phyloP scores from a whole-genome alignment of 192 early-diverging fungal genomes.

The Coemansia sp. region DNA sequence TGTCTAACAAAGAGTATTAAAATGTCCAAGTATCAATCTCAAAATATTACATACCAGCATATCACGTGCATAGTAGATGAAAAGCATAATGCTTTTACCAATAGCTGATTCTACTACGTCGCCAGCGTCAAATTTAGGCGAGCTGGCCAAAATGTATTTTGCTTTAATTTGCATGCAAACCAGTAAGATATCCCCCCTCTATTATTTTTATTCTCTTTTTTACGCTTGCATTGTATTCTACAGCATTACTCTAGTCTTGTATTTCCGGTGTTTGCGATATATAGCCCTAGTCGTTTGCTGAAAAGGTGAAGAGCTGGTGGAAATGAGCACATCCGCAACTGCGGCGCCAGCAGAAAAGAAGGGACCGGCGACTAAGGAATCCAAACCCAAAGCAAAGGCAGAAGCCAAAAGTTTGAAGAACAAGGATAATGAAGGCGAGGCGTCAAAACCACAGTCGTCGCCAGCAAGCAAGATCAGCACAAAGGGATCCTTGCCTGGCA shows the following conservation, averaged over 20 bases:
- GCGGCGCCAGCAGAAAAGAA: conserved; percentile 4
- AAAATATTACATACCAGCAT: background rate
- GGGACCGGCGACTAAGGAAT: background rate
- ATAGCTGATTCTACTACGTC: too few species aligned
- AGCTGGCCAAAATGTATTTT: too few species aligned
- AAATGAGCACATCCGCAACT: conserved; percentile 5
- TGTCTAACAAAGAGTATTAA: conserved; percentile 1
- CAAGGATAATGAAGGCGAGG: conserved; percentile 3
- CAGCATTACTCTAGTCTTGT: too few species aligned
- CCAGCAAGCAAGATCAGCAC: background rate
- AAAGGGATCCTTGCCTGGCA: background rate
- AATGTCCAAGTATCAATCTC: background rate
- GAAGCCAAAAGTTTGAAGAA: conserved; percentile 2
- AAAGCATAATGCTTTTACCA: background rate
- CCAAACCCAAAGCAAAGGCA: conserved; percentile 4
- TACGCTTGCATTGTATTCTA: background rate
- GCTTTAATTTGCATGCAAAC: too few species aligned
- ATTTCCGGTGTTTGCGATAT: too few species aligned
- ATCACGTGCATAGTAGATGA: background rate
- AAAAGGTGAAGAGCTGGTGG: too few species aligned
- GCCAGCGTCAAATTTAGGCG: too few species aligned
- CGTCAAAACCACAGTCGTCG: background rate
- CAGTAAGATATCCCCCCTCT: background rate
- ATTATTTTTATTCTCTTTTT: background rate
- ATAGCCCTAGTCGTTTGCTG: too few species aligned